Base-by-base conservation (phyloP, 1,139 yeast species). In the Suhomyces anneliseae region DNA sequence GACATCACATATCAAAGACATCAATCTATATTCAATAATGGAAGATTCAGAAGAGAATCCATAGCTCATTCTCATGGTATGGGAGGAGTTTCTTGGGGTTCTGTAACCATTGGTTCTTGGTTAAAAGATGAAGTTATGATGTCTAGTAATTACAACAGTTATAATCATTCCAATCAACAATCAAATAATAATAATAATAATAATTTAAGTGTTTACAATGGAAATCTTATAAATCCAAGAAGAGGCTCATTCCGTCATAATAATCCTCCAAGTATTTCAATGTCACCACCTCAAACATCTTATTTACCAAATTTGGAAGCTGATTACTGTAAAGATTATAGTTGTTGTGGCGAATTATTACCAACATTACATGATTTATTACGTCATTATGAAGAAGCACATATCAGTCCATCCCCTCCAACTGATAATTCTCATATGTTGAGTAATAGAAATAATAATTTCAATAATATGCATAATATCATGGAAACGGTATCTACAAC, bases 21-120 rank as follows among this genome's bases (percentile, higher is more conserved):
- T 42, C 74, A 70, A 44, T 70, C 77, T 26, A 72, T 74, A 34
- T 73, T 75, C 54, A 59, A 60, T 53, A 59, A 57, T 45, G 59
- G 56, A 41, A 53, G 68, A 34, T 76, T 83, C 51, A 80, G 96
- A 58, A 76, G 98, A 51, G 98, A 92, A 59, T 84, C 92, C 50
- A 84, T 93, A 50, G 97, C 97, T 26, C 98, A 92, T 66, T 87
- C 96, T 3, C 97, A 90, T 65, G 98, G 98, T 8, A 88, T 92
- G 84, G 98, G 98, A 38, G 98, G 98, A 44, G 88, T 93, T 35
- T 86, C 96, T n/a, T 93, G 97, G 97, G 98, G 98, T 27, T 90
- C 96, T 2, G 83, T 90, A 50, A 87, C 96, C 26, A 92, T 93
- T 39, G 97, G 98, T 9, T 85, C 95, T 24, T 93, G 98, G 98